Evolutionary conservation across 106 monocot genomes (phyloP).

Genomic region (Alisma plantagoaquatica): DNA sequence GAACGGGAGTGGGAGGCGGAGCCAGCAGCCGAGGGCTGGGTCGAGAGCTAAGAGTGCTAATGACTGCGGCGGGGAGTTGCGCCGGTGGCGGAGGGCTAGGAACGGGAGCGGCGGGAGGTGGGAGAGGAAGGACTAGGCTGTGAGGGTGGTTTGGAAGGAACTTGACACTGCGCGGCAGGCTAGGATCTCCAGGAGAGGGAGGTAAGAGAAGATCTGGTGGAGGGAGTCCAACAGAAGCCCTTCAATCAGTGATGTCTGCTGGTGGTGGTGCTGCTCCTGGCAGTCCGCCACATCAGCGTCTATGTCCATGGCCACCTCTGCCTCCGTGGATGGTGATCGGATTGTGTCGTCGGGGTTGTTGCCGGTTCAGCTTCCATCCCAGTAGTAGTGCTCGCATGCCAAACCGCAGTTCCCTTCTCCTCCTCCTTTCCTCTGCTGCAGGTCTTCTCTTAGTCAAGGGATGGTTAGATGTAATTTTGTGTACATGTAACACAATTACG

Average conservation of each 20-base stretch:
- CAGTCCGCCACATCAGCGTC: too few species aligned
- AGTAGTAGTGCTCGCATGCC: too few species aligned
- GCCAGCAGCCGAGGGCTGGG: constrained; percentile 19
- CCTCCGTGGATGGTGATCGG: too few species aligned
- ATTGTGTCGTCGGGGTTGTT: too few species aligned
- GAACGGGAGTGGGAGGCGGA: constrained; percentile 24
- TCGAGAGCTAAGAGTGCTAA: constrained; percentile 32
- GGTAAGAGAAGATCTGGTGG: constrained; percentile 35
- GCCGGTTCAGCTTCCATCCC: too few species aligned
- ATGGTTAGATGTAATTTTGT: too few species aligned
- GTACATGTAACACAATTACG: too few species aligned
- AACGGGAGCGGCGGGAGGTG: constrained; percentile 31
- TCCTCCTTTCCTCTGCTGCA: too few species aligned
- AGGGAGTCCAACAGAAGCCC: constrained; percentile 40
- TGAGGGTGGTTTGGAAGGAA: constrained; percentile 26
- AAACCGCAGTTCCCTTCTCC: too few species aligned
- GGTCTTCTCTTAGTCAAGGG: too few species aligned
- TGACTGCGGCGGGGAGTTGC: constrained; percentile 1
- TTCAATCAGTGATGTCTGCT: background rate
- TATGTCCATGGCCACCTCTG: too few species aligned
- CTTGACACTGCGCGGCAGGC: constrained; percentile 32
- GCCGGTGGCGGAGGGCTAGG: constrained; percentile 41
- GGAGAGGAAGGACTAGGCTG: constrained; percentile 20
- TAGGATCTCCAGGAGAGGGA: constrained; percentile 33
- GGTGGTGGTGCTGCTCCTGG: too few species aligned